Evolutionary conservation across 1,284 basidiomycete species (phyloP).

Genomic region (Clitocybe nebularis): DNA sequence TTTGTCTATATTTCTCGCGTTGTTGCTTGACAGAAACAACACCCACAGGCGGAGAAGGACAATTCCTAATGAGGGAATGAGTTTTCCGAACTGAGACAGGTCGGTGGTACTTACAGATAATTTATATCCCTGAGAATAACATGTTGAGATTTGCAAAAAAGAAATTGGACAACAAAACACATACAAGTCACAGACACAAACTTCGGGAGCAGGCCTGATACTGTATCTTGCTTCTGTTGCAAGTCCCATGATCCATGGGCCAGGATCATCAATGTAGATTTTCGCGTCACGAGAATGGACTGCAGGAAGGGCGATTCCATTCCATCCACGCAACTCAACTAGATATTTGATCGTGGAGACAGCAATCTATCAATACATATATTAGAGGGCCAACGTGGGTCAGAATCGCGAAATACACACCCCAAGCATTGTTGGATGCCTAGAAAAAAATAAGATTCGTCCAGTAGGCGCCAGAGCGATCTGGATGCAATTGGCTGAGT

Average conservation of each 20-base stretch:
- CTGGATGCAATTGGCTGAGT: constrained; percentile 30
- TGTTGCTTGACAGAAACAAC: constrained; percentile 80
- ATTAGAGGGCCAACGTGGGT: not conserved
- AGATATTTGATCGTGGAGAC: constrained; percentile 90
- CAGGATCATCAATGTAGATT: constrained; percentile 85
- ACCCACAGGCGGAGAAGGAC: constrained; percentile 74
- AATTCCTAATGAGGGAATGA: constrained; percentile 43
- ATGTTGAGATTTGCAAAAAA: constrained; percentile 2
- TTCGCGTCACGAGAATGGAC: constrained; percentile 89
- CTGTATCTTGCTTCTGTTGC: constrained; percentile 84
- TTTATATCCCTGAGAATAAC: constrained; percentile 73
- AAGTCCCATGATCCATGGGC: constrained; percentile 92
- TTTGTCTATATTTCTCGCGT: constrained; percentile 81
- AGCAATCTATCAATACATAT: constrained; percentile 53
- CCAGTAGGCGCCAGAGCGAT: constrained; percentile 93
- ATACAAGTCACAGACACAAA: constrained; percentile 88
- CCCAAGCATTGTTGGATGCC: constrained; percentile 89
- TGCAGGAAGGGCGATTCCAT: constrained; percentile 79
- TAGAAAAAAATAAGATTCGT: constrained; percentile 85
- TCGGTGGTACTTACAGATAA: constrained; percentile 51
- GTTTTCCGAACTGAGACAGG: constrained; percentile 10
- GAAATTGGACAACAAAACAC: constrained; percentile 31
- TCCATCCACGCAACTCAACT: constrained; percentile 93
- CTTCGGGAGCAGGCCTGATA: constrained; percentile 71
- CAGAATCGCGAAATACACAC: constrained; percentile 29